Base-by-base conservation (phyloP, 2,329 filamentous ascomycete species). In the Xylariaceae sp. region DNA sequence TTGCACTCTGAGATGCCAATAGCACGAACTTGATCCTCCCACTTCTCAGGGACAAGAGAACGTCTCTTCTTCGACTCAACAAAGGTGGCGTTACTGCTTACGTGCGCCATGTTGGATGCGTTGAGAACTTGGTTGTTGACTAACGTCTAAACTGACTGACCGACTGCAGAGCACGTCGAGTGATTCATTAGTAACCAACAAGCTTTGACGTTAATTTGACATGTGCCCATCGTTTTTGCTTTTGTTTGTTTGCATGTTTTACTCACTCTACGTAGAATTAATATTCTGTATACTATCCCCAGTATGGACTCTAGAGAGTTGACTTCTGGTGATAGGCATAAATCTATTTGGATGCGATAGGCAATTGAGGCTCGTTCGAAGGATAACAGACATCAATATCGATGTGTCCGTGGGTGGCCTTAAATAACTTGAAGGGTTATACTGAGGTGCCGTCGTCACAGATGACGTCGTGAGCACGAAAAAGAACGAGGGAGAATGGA, bases 1-100 rank as follows among this genome's bases (percentile, higher is more conserved):
- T 84, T 84, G 74, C 83, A 87, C 72, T 92, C 87, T 53, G 78
- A 74, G 65, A 85, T 79, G 58, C 75, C 74, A 60, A 92, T 74
- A 55, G 80, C 70, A 58, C 88, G 86, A 63, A 89, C 79, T 48
- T 74, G 71, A 61, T 78, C 74, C 56, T 78, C 76, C 78, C 75
- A 82, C 29, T 70, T 68, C 45, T 72, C 64, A n/a, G 80, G 80
- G 44, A 81, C 70, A 51, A 82, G 76, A 51, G 80, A 80, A 51
- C 70, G 71, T 58, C 63, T 64, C 41, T 66, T 65, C 61, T 65
- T 67, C 36, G 65, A 56, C 59, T 64, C 65, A 62, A 65, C 61
- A 54, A 63, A 52, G 49, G 54, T 61, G 49, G 47, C 55, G 57
- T 54, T 63, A 61, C 60, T 61, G 64, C 59, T 66, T 63, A 70